Percentiles rank a stretch among this genome's conserved stretches.
Evolutionary conservation across 2,329 filamentous ascomycete species (phyloP).

Genomic region (Xylaria sp.): DNA sequence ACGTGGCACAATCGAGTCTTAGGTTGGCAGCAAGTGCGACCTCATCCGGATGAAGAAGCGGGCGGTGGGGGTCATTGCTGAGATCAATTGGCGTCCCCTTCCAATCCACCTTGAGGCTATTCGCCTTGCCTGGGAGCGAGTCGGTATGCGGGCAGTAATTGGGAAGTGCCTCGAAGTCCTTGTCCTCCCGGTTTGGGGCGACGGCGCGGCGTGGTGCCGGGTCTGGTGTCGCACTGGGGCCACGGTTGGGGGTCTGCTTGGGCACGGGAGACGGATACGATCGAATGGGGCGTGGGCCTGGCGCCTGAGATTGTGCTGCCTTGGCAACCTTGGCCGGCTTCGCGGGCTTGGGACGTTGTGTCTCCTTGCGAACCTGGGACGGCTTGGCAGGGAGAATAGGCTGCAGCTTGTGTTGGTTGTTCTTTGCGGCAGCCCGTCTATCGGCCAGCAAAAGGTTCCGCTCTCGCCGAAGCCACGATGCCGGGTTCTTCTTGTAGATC

Average conservation of each 20-base stretch:
- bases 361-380: constrained; percentile 33
- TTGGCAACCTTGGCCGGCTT: constrained; percentile 36
- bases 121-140: constrained; percentile 67
- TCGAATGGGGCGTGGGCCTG: constrained; percentile 35
- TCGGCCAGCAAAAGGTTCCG: constrained; percentile 53
- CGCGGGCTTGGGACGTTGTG: constrained; percentile 39
- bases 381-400: constrained; percentile 50
- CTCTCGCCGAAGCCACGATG: constrained; percentile 54
- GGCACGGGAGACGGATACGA: constrained; percentile 32
- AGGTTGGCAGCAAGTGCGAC: constrained; percentile 75
- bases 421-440: constrained; percentile 45
- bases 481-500: constrained; percentile 47
- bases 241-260: constrained; percentile 35
- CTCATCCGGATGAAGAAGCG: constrained; percentile 79
- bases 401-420: constrained; percentile 40
- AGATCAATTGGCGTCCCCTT: constrained; percentile 81
- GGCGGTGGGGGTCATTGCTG: constrained; percentile 67
- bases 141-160: constrained; percentile 73
- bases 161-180: constrained; percentile 72
- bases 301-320: constrained; percentile 35
- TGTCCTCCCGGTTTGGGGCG: constrained; percentile 76
- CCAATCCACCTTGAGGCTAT: constrained; percentile 83
- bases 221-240: constrained; percentile 51
- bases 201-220: constrained; percentile 52
- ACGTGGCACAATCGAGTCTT: constrained; percentile 82